Base-by-base conservation (phyloP, 2,329 filamentous ascomycete species). In the Blumeriella jaapii region DNA sequence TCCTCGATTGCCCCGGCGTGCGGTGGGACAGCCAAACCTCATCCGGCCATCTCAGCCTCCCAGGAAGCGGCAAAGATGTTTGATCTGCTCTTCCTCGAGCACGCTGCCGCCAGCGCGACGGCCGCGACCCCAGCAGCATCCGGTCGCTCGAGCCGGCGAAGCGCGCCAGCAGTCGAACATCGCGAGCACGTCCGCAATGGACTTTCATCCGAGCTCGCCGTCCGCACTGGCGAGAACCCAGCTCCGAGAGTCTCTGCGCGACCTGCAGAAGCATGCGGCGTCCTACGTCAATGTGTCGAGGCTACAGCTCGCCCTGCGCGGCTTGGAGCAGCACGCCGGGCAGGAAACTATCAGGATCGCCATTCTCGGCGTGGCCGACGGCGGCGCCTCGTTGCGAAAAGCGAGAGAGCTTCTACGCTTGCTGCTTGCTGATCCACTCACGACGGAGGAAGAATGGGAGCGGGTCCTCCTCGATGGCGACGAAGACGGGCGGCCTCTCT, bases 381-480 rank as follows among this genome's bases (percentile, higher is more conserved):
- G 51, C 55, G 24, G 46, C 2, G 31, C 26, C 9, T 57, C 63
- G 1, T 57, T 59, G 31, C 53, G 57, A 12, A 69, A 68, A 9
- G 77, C 78, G 3, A 74, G 73, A 52, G 65, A 68, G 40, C 64
- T 95, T 6, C 67, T 86, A 29, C 71, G 76, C 26, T 62, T 87
- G 22, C 59, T 85, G 9, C 61, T 86, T 2, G 77, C 78, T 2
- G 82, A 87, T 55, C 79, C 82, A 4, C 58, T 87, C 45, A 65
- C 65, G 23, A 59, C 68, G 4, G 67, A 72, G 44, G 67, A 74
- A 45, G 57, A 64, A 16, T 87, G 82, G 82, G 82, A 87, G 57
- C 61, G 62, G 50, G 62, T 74, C 39, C 55, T 86, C 40, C 64
- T 48, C 3, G 29, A 38, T 8, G 33, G 46, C 6, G 24, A 41